Conservation (phyloP, 305 asterid genomes). For the Fraxinus paxiana region DNA sequence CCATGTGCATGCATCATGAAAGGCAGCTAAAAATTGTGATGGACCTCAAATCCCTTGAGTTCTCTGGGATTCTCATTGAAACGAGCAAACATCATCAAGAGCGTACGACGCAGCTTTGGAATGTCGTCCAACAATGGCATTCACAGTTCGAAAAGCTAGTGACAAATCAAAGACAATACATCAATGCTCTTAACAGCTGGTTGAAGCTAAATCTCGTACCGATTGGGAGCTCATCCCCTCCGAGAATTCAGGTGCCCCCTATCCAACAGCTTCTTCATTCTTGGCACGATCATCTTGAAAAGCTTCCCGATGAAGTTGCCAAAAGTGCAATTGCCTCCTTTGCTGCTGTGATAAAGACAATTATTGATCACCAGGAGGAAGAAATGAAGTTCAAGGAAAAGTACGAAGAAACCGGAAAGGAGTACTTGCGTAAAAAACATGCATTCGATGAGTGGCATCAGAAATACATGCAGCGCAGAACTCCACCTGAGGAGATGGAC, state of each 20-base stretch:
- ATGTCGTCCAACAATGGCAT: conserved; percentile 68
- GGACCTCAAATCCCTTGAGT: conserved; percentile 65
- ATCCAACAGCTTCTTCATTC: conserved; percentile 70
- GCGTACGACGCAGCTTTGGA: conserved; percentile 66
- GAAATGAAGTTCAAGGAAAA: conserved; percentile 89
- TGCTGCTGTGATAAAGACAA: conserved; percentile 73
- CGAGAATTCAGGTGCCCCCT: conserved; percentile 50
- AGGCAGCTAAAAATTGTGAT: conserved; percentile 59
- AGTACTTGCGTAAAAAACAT: conserved; percentile 64
- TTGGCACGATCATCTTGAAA: conserved; percentile 83
- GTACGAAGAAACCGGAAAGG: conserved; percentile 72
- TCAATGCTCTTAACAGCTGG: conserved; percentile 66
- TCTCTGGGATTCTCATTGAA: conserved; percentile 56
- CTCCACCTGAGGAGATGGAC: conserved; percentile 40
- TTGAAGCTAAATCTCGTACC: conserved; percentile 80
- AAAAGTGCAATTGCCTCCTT: conserved; percentile 69
- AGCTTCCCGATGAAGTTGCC: conserved; percentile 86
- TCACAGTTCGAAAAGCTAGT: conserved; percentile 73
- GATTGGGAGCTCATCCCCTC: conserved; percentile 77
- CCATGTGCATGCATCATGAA: conserved; percentile 70
- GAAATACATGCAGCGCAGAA: conserved; percentile 48
- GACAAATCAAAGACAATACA: conserved; percentile 55
- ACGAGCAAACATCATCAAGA: conserved; percentile 78
- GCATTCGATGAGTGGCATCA: conserved; percentile 83
- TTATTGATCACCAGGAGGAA: conserved; percentile 68